These are phyloP conservation scores for Parietaria judaica DNA, from an alignment of 306 rosid species.

Conservation along the genomic window DNA sequence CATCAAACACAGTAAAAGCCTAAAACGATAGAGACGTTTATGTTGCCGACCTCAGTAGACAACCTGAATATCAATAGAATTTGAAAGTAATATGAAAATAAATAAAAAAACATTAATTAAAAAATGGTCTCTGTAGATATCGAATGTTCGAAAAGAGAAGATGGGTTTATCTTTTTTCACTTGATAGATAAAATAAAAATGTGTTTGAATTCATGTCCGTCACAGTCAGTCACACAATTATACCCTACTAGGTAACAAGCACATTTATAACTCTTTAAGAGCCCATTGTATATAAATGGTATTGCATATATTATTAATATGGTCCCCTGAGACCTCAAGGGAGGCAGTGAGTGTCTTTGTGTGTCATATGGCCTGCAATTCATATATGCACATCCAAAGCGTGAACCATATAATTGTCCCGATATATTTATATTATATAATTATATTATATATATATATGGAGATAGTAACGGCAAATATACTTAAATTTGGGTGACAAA, in stretches of 20 bases:
- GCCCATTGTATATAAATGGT: neutral
- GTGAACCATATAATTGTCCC: conserved; percentile 58
- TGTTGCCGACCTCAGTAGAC: too few species aligned
- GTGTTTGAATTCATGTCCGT: neutral
- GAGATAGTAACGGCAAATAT: too few species aligned
- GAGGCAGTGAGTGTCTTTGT: conserved; percentile 3
- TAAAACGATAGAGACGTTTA: too few species aligned
- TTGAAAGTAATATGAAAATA: too few species aligned
- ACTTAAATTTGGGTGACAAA: too few species aligned
- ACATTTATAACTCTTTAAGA: conserved; percentile 3
- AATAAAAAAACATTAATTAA: too few species aligned
- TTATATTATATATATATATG: too few species aligned
- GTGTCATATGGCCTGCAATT: conserved; percentile 32
- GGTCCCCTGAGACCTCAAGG: conserved; percentile 28
- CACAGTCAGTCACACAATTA: neutral
- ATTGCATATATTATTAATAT: neutral
- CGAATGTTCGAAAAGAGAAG: conserved; percentile 2
- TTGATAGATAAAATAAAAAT: neutral
- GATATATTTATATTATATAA: conserved; percentile 9
- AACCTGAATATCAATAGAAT: too few species aligned
- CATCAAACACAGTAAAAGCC: too few species aligned
- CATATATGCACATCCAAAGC: conserved; percentile 52
- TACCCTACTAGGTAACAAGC: conserved; percentile 7
- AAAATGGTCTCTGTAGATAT: neutral
- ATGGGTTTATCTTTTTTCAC: neutral